Percentiles rank a stretch among this genome's conserved stretches.
Conservation (phyloP, 2,329 filamentous ascomycete genomes). For the Aspergillus calidoustus region DNA sequence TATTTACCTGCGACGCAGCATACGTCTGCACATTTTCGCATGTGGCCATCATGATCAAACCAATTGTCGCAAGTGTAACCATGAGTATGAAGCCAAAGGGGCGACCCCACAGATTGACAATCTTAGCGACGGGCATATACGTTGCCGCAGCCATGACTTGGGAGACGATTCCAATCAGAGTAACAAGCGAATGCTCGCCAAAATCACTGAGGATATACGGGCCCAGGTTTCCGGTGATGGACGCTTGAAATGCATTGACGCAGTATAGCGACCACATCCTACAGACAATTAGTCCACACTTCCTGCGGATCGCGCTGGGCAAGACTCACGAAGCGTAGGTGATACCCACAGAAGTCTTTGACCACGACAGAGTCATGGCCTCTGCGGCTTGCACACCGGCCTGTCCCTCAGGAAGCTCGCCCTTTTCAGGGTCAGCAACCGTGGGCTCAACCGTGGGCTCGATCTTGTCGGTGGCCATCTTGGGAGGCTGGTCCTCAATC, state of each 20-base stretch:
- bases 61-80: conserved; percentile 50
- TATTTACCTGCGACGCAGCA: conserved; percentile 58
- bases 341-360: conserved; percentile 41
- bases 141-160: conserved; percentile 59
- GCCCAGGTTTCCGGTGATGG: conserved; percentile 43
- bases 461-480: not conserved
- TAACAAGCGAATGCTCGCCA: conserved; percentile 56
- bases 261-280: conserved; percentile 48
- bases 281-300: not conserved
- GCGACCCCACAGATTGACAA: conserved; percentile 66
- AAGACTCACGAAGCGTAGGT: not conserved
- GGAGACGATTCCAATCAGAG: conserved; percentile 58
- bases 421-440: not conserved
- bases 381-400: conserved; percentile 48
- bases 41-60: conserved; percentile 65
- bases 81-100: conserved; percentile 61
- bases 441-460: not conserved
- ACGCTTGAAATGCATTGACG: conserved; percentile 42
- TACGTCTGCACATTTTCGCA: conserved; percentile 65
- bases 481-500: not conserved
- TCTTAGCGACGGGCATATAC: conserved; percentile 66
- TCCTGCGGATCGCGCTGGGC: not conserved
- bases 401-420: not conserved
- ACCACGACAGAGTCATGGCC: conserved; percentile 52
- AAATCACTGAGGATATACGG: conserved; percentile 58